Conservation (phyloP, 2,329 filamentous ascomycete species). For the Balansia obtecta region DNA sequence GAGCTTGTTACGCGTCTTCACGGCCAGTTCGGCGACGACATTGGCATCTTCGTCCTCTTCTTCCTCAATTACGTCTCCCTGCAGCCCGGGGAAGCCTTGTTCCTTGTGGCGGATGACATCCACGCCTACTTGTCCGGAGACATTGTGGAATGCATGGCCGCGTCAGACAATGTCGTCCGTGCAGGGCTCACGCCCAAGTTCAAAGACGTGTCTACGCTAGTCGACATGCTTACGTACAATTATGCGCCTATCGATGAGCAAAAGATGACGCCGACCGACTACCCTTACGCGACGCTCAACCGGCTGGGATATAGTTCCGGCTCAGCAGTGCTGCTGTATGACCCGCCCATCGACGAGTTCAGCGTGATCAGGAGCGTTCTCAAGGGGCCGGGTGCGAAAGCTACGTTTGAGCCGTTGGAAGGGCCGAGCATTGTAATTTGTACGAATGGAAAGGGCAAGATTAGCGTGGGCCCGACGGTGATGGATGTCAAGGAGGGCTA, state of each 20-base stretch:
- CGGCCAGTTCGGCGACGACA: slow-evolving; percentile 74
- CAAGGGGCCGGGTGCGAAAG: slow-evolving; percentile 60
- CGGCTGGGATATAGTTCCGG: slow-evolving; percentile 66
- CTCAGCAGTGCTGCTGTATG: slow-evolving; percentile 65
- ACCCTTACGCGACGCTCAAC: slow-evolving; percentile 76
- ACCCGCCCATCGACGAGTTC: slow-evolving; percentile 95
- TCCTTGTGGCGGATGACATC: slow-evolving; percentile 91
- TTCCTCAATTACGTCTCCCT: slow-evolving; percentile 94
- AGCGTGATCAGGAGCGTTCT: slow-evolving; percentile 74
- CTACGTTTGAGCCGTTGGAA: slow-evolving; percentile 73
- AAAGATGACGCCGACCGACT: slow-evolving; percentile 79
- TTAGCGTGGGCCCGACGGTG: slow-evolving; percentile 71
- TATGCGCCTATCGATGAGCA: slow-evolving; percentile 92
- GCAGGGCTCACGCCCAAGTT: slow-evolving; percentile 97
- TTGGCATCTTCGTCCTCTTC: slow-evolving; percentile 90
- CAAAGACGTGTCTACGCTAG: slow-evolving; percentile 85
- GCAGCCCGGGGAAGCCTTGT: slow-evolving; percentile 83
- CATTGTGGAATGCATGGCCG: slow-evolving; percentile 98
- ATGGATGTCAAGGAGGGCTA: slow-evolving; percentile 62
- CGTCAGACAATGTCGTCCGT: slow-evolving; percentile 96
- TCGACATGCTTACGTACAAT: slow-evolving; percentile 85
- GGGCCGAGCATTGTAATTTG: slow-evolving; percentile 91
- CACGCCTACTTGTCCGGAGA: slow-evolving; percentile 90
- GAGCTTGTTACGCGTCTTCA: slow-evolving; percentile 69
- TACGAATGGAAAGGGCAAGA: slow-evolving; percentile 69